A percentile compares a stretch with the other conserved stretches of the same genome.
phyloP scores from a whole-genome alignment of 176 grass and related monocot species.

The Lolium perenne region DNA sequence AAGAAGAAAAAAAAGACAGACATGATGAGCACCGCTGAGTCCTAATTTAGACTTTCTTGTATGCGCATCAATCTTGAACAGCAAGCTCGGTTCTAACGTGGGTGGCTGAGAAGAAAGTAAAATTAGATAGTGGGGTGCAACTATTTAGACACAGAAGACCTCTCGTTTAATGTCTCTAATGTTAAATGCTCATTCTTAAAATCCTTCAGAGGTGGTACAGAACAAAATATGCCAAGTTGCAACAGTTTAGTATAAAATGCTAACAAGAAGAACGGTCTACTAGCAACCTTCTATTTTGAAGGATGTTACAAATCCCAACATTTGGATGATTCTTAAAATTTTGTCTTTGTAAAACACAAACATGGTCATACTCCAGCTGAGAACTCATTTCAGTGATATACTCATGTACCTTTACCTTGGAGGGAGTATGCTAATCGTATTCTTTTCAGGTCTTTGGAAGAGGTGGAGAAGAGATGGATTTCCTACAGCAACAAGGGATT shows the following conservation, averaged over 20 bases:
- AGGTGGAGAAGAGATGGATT: slow-evolving; percentile 99
- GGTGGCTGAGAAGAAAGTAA: no score
- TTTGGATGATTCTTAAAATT: neutral
- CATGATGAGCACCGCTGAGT: neutral
- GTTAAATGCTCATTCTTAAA: neutral
- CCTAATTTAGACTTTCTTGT: neutral
- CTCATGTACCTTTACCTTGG: slow-evolving; percentile 14
- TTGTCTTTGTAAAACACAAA: neutral
- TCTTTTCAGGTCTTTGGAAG: slow-evolving; percentile 86
- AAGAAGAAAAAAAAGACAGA: neutral
- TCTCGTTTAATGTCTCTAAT: neutral
- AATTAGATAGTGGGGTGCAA: no score
- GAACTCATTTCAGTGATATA: neutral
- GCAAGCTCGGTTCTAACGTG: neutral
- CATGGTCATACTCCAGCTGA: slow-evolving; percentile 20
- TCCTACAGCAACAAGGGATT: slow-evolving; percentile 93
- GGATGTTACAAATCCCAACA: neutral
- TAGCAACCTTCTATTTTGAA: neutral
- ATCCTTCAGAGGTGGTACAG: neutral
- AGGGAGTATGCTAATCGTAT: slow-evolving; percentile 16
- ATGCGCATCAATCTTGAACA: neutral
- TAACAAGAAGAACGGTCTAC: neutral
- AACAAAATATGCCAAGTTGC: neutral
- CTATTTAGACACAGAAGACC: no score
- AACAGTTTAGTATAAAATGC: neutral